Base-by-base conservation (phyloP, 1,284 basidiomycete species). In the Cutaneotrichosporon spelunceum region DNA sequence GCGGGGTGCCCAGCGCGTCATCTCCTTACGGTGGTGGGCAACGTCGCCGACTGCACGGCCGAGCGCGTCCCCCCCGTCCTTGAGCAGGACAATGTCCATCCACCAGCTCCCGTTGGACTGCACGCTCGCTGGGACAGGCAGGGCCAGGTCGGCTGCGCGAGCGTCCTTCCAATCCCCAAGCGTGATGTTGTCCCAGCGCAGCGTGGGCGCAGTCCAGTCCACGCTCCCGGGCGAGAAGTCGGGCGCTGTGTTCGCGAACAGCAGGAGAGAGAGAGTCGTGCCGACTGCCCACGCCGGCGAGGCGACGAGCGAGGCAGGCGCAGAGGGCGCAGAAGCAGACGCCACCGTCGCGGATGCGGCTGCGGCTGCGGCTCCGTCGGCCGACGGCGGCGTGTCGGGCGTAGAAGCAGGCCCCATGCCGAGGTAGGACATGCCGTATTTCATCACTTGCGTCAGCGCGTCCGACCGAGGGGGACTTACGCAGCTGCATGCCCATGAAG, bases 11-110 rank as follows among this genome's bases (percentile, higher is more conserved):
- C 93, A 93, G 13, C 90, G 86, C 2, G 92, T 94, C 64, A 99
- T 81, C 45, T 89, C 92, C 81, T 95, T 95, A 61, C 90, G 83
- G 63, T 88, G 80, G 69, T 90, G 85, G 60, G 88, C 86, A n/a
- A 93, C 83, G 34, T 86, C 82, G 9, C 79, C 77, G 1, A 82
- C 79, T 84, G 80, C 70, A 84, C 90, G 0, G 76, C 83, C 3
- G 86, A 86, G 66, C 80, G 86, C 39, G 83, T 82, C 60, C 13
- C 72, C 73, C 34, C 72, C 74, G 23, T 88, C 83, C 69, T 85
- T 87, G 4, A 88, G 84, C 9, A 98, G 81, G 71, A 91, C 88
- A 11, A 96, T 82, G 69, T 97, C 92, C 10, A 90, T 89, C 87
- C 88, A 96, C 70, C 78, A 78, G 14, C 86, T 88, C 1, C 70